Evolutionary conservation across 345 rosid species (phyloP).

Genomic region (Sisymbrium altissimum): DNA sequence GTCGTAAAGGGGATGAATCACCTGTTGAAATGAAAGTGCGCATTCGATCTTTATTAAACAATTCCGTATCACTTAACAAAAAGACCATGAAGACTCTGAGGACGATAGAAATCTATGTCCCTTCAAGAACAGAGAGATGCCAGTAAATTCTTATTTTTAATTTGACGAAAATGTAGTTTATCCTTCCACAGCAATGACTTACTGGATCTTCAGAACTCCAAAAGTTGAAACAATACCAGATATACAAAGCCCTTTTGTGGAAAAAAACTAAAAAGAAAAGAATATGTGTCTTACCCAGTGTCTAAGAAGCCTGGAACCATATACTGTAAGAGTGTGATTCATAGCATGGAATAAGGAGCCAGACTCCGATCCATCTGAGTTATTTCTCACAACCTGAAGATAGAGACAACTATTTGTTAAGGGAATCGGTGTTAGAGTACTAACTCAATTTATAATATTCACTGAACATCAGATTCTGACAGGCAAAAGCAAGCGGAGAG

Average conservation of each 20-base stretch:
- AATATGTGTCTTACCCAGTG: slow-evolving; percentile 68
- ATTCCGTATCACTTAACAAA: not conserved
- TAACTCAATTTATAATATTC: not conserved
- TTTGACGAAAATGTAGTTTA: not conserved
- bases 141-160: not conserved
- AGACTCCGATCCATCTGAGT: slow-evolving; percentile 72
- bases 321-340: slow-evolving; percentile 76
- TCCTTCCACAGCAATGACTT: not conserved
- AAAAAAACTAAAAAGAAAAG: not conserved
- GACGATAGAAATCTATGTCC: not conserved
- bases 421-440: slow-evolving; percentile 1
- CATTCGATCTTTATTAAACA: not conserved
- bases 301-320: slow-evolving; percentile 87
- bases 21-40: slow-evolving; percentile 46
- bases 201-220: not conserved
- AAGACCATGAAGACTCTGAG: not conserved
- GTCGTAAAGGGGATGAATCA: slow-evolving; percentile 86
- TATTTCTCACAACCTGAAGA: slow-evolving; percentile 69
- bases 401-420: slow-evolving; percentile 10
- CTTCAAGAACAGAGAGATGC: slow-evolving; percentile 3
- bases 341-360: slow-evolving; percentile 73
- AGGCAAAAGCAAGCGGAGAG: not conserved
- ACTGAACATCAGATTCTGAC: not conserved
- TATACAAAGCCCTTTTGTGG: not conserved
- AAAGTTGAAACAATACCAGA: slow-evolving; percentile 8